Conservation (phyloP, 768 basidiomycete genomes). For the Hydnomerulius pinastri region DNA sequence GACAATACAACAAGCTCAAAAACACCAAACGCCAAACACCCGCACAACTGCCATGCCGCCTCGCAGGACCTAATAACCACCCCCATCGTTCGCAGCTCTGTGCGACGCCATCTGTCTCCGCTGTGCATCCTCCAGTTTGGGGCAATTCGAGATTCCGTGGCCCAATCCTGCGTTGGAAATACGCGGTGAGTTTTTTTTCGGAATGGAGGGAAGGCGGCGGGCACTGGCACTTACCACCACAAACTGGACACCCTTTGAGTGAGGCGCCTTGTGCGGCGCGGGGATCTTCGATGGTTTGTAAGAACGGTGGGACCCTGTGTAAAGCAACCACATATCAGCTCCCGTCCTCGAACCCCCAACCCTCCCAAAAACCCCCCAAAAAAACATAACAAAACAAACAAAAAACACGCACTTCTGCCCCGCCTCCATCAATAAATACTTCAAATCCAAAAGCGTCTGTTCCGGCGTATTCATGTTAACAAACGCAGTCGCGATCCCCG, state of each 20-base stretch:
- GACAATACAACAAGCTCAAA: too few relatives aligned
- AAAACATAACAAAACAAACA: background rate
- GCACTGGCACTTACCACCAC: constrained; percentile 68
- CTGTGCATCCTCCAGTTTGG: constrained; percentile 93
- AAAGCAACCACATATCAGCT: too few relatives aligned
- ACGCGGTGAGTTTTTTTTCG: background rate
- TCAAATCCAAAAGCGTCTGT: constrained; percentile 94
- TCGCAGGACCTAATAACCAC: constrained; percentile 28
- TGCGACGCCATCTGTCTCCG: constrained; percentile 90
- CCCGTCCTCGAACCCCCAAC: too few relatives aligned
- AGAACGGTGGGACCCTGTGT: constrained; percentile 92
- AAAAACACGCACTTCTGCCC: constrained; percentile 84
- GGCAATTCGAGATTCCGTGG: constrained; percentile 92
- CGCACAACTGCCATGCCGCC: too few relatives aligned
- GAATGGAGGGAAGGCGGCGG: too few relatives aligned
- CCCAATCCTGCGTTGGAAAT: constrained; percentile 66
- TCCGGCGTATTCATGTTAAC: constrained; percentile 98
- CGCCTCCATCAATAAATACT: constrained; percentile 95
- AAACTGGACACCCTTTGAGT: constrained; percentile 90
- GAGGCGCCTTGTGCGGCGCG: constrained; percentile 76
- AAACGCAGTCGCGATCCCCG: constrained; percentile 98
- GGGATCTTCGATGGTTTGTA: constrained; percentile 88
- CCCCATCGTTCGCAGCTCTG: constrained; percentile 64
- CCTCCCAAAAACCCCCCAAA: too few relatives aligned
- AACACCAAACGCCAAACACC: too few relatives aligned